Percentiles rank a stretch among this genome's conserved stretches.
These are phyloP conservation scores for Rutstroemia sp. DNA, from an alignment of 2,329 filamentous ascomycete species.

Conservation along the genomic window DNA sequence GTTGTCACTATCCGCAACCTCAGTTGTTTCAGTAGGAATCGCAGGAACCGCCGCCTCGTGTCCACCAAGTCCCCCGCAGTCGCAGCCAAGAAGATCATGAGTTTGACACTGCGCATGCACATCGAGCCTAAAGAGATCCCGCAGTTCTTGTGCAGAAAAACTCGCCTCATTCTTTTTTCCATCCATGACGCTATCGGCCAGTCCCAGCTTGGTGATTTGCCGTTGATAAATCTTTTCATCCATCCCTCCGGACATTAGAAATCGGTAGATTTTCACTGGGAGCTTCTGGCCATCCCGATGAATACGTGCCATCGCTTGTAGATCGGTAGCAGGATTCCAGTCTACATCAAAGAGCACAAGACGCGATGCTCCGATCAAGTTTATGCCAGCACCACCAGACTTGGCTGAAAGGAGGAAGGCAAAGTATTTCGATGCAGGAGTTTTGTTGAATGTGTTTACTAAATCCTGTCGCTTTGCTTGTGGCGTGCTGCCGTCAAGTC, in stretches of 20 bases:
- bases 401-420: constrained; percentile 68
- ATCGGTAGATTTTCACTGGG: constrained; percentile 61
- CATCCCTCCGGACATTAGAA: constrained; percentile 59
- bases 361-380: constrained; percentile 62
- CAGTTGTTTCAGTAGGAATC: constrained; percentile 15
- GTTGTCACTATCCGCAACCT: constrained; percentile 7
- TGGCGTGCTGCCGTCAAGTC: constrained; percentile 62
- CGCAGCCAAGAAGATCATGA: constrained; percentile 58
- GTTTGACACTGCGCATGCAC: constrained; percentile 55
- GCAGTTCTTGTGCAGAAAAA: constrained; percentile 59
- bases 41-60: constrained; percentile 10
- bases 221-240: constrained; percentile 72
- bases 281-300: constrained; percentile 65
- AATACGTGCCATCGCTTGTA: constrained; percentile 69
- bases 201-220: constrained; percentile 62
- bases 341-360: constrained; percentile 67
- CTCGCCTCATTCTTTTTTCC: constrained; percentile 51
- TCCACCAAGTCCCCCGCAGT: constrained; percentile 48
- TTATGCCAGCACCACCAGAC: constrained; percentile 62
- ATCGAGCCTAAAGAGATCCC: constrained; percentile 60
- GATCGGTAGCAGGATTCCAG: constrained; percentile 68
- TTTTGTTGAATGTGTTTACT: constrained; percentile 63
- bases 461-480: constrained; percentile 56
- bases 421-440: constrained; percentile 47
- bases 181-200: constrained; percentile 66